phyloP scores from a whole-genome alignment of 169 alveolate species.

The Plasmodium chabaudi region DNA sequence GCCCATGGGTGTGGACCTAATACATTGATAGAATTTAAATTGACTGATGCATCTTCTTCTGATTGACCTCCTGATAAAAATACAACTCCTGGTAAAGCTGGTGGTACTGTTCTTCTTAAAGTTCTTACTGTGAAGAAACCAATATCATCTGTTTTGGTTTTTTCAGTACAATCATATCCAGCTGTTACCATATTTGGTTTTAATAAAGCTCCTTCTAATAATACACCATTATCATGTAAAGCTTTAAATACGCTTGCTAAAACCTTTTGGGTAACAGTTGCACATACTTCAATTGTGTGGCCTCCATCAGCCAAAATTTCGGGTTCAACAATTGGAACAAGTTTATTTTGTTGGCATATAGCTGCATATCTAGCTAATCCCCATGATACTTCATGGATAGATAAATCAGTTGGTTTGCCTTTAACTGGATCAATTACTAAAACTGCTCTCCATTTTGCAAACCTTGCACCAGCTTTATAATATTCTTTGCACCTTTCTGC shows the following conservation, averaged over 20 bases:
- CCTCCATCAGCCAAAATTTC: constrained; percentile 98
- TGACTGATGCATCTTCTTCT: constrained; percentile 97
- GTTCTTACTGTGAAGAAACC: constrained; percentile 96
- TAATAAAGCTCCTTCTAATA: constrained; percentile 97
- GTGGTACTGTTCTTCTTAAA: constrained; percentile 95
- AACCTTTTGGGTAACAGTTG: constrained; percentile 96
- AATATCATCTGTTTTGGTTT: constrained; percentile 92
- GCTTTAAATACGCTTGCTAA: constrained; percentile 95
- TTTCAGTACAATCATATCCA: constrained; percentile 94
- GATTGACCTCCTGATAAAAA: constrained; percentile 99
- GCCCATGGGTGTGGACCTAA: constrained; percentile 94
- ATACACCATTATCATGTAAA: constrained; percentile 93
- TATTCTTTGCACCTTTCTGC: constrained; percentile 96
- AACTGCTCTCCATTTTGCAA: constrained; percentile 99
- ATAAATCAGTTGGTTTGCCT: constrained; percentile 93
- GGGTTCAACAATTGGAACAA: constrained; percentile 99
- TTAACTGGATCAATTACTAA: constrained; percentile 93
- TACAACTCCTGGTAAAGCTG: constrained; percentile 97
- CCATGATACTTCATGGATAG: constrained; percentile 96
- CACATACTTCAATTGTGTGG: constrained; percentile 96
- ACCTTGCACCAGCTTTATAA: constrained; percentile 98
- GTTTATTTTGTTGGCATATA: constrained; percentile 97
- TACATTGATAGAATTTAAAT: constrained; percentile 96
- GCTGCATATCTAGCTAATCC: constrained; percentile 99
- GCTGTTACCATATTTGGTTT: constrained; percentile 99